Evolutionary conservation across 768 basidiomycete species (phyloP).

Genomic region (Sistotremastrum suecicum): DNA sequence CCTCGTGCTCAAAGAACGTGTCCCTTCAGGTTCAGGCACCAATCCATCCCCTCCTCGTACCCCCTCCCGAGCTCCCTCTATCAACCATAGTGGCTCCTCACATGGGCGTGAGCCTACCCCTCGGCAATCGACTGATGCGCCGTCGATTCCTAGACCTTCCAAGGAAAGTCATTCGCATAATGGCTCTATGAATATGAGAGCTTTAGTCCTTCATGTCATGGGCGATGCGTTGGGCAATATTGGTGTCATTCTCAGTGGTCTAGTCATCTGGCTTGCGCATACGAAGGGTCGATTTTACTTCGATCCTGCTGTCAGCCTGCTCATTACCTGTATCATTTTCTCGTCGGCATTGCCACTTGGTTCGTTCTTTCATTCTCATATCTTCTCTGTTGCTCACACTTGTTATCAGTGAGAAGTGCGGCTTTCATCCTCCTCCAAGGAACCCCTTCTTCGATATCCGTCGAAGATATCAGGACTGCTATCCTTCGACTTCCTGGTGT

Average conservation of each 20-base stretch:
- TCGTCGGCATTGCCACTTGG: constrained; percentile 38
- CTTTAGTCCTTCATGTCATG: constrained; percentile 35
- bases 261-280: constrained; percentile 33
- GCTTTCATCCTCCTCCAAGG: constrained; percentile 35
- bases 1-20: no score
- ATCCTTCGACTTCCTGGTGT: constrained; percentile 28
- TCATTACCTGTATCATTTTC: constrained; percentile 38
- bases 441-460: constrained; percentile 29
- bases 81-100: neutral
- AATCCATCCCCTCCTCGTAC: neutral
- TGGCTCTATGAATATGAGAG: constrained; percentile 10
- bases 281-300: constrained; percentile 36
- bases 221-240: constrained; percentile 43
- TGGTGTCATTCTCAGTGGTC: constrained; percentile 37
- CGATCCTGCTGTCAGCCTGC: constrained; percentile 37
- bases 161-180: no score
- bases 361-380: constrained; percentile 18
- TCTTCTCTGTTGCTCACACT: neutral
- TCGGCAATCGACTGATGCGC: no score
- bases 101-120: neutral
- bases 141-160: no score
- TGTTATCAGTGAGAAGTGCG: constrained; percentile 21
- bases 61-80: no score
- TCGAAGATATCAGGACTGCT: constrained; percentile 26
- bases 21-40: constrained; percentile 5